These are phyloP conservation scores for Rhodotorula diobovata DNA, from an alignment of 768 basidiomycete species.

Conservation along the genomic window DNA sequence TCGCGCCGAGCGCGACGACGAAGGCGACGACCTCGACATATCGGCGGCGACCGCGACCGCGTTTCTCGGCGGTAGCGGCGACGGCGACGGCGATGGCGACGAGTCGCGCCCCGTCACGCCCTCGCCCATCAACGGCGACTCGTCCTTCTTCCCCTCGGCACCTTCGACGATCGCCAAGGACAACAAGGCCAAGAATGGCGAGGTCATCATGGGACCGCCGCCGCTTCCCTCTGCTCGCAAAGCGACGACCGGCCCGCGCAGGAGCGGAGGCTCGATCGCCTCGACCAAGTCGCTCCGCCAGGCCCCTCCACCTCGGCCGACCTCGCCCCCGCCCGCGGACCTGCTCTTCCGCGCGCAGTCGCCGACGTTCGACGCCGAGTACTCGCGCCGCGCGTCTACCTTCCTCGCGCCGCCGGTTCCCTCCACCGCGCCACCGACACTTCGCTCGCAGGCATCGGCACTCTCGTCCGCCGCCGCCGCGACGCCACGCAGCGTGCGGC, in stretches of 20 bases:
- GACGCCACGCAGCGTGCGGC: constrained; percentile 11
- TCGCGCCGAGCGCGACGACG: neutral
- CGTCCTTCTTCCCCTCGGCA: constrained; percentile 1
- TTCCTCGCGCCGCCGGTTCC: constrained; percentile 31
- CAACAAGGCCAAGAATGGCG: constrained; percentile 8
- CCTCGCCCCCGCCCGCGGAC: constrained; percentile 86
- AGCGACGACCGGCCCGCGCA: constrained; percentile 13
- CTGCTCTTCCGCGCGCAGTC: constrained; percentile 74
- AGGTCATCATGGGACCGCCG: constrained; percentile 29
- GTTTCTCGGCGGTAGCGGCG: too few relatives aligned
- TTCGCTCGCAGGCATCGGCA: constrained; percentile 18
- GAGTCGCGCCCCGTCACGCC: neutral
- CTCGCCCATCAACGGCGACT: constrained; percentile 7
- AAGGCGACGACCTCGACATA: constrained; percentile 21
- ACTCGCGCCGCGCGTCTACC: constrained; percentile 12
- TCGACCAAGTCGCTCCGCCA: constrained; percentile 9
- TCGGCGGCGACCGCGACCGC: constrained; percentile 22
- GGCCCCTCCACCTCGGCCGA: constrained; percentile 58
- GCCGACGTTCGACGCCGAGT: constrained; percentile 42
- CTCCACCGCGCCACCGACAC: neutral
- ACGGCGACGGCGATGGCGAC: neutral
- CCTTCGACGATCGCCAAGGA: neutral
- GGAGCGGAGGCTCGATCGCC: constrained; percentile 15
- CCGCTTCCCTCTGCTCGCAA: constrained; percentile 11
- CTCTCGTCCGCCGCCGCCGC: constrained; percentile 15